Conservation (phyloP, 2,329 filamentous ascomycete species). For the Fusarium bulbicola region DNA sequence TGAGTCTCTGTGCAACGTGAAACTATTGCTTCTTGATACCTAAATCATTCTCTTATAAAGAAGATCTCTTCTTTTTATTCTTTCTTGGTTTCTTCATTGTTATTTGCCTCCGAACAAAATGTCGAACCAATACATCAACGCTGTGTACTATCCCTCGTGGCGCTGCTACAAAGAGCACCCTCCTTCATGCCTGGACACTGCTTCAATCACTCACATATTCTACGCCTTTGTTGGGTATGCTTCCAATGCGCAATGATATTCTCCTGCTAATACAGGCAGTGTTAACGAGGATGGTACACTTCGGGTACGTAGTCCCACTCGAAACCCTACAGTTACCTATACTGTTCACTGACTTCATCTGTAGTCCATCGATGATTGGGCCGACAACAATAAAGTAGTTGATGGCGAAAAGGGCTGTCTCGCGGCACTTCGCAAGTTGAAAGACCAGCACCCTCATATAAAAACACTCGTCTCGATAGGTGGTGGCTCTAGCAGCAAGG, state of each 20-base stretch:
- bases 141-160: conserved; percentile 73
- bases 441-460: conserved; percentile 63
- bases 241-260: background rate
- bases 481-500: conserved; percentile 69
- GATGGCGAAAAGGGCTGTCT: conserved; percentile 69
- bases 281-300: conserved; percentile 48
- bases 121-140: conserved; percentile 44
- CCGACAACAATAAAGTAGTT: conserved; percentile 67
- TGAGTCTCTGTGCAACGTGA: conserved; percentile 8
- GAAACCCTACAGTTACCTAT: background rate
- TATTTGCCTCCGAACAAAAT: background rate
- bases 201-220: conserved; percentile 69
- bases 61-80: background rate
- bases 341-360: background rate
- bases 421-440: conserved; percentile 66
- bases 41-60: background rate
- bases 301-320: conserved; percentile 49
- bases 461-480: conserved; percentile 71
- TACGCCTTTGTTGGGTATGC: conserved; percentile 68
- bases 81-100: background rate
- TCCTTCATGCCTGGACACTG: conserved; percentile 65
- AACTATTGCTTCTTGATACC: conserved; percentile 18
- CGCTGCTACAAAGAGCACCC: conserved; percentile 67
- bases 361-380: conserved; percentile 67
- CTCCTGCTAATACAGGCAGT: conserved; percentile 37